These are phyloP conservation scores for Neurospora sp. DNA, from an alignment of 495 filamentous ascomycete species.

Conservation along the genomic window DNA sequence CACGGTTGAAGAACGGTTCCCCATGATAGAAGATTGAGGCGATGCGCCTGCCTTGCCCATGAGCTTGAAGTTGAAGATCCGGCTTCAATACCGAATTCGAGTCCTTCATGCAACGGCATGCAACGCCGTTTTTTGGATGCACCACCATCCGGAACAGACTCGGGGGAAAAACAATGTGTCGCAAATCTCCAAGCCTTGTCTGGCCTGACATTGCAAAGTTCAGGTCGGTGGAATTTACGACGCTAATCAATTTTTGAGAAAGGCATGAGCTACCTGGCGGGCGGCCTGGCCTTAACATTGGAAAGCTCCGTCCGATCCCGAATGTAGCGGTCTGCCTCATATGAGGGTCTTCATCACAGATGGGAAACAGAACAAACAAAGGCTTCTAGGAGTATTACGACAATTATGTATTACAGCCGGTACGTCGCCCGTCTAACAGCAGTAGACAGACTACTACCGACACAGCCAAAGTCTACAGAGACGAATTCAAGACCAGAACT, in stretches of 20 bases:
- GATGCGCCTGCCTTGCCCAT: neutral
- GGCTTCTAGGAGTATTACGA: neutral
- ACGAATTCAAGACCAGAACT: neutral
- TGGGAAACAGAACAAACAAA: neutral
- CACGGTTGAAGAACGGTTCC: neutral
- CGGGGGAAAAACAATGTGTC: neutral
- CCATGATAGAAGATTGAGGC: too few relatives aligned
- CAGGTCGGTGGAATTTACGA: neutral
- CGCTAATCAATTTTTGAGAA: neutral
- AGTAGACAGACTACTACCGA: neutral
- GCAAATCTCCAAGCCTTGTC: neutral
- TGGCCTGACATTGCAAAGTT: neutral
- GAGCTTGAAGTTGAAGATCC: neutral
- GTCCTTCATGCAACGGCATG: neutral
- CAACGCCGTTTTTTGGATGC: neutral
- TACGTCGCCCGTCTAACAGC: neutral
- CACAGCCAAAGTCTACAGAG: neutral
- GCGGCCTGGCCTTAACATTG: neutral
- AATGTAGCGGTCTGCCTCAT: neutral
- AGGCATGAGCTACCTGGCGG: neutral
- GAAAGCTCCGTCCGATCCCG: neutral
- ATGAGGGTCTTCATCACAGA: neutral
- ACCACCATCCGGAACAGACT: neutral
- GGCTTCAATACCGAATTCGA: neutral
- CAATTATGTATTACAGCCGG: neutral